A percentile compares a stretch with the other conserved stretches of the same genome.
Evolutionary conservation across 2,329 filamentous ascomycete genomes (phyloP).

Genomic region (Botrytis squamosa): DNA sequence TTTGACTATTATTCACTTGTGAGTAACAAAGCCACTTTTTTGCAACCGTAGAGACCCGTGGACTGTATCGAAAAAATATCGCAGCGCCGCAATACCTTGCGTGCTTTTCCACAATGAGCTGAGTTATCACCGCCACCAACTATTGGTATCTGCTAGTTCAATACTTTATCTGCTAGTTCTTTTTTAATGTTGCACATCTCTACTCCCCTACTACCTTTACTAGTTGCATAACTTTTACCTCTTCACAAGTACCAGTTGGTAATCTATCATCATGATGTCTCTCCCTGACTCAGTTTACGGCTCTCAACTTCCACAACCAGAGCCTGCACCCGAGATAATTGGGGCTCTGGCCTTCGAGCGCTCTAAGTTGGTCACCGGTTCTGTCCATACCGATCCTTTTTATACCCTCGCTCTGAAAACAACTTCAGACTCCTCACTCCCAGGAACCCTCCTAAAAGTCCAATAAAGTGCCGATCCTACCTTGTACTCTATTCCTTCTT

Average conservation of each 20-base stretch:
- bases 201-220: background rate
- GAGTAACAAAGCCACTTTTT: background rate
- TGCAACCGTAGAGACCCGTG: background rate
- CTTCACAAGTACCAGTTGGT: background rate
- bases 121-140: background rate
- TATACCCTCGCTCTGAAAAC: background rate
- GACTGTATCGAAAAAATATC: background rate
- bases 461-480: background rate
- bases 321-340: background rate
- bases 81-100: background rate
- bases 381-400: background rate
- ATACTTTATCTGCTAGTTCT: background rate
- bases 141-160: background rate
- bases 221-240: background rate
- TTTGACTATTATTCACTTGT: background rate
- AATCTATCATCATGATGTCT: background rate
- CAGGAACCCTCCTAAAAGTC: background rate
- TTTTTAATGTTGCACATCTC: background rate
- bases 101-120: background rate
- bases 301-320: background rate
- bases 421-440: background rate
- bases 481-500: background rate
- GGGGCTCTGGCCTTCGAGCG: background rate
- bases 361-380: background rate
- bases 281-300: background rate